Base-by-base conservation (phyloP, 139 green algal genomes). In the Desmodesmus armatus region DNA sequence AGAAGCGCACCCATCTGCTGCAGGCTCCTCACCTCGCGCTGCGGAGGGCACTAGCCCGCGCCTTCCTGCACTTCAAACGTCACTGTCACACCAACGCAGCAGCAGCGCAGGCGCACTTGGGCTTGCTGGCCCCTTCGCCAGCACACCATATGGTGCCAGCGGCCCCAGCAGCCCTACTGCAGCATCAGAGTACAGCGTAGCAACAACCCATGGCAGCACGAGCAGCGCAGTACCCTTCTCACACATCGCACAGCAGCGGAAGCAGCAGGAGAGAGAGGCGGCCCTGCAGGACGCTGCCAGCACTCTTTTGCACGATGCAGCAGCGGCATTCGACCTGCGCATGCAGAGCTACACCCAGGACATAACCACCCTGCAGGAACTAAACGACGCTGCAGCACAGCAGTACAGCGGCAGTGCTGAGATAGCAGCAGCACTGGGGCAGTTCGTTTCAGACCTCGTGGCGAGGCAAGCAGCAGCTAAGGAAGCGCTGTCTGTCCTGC, bases 181-280 rank as follows among this genome's bases (percentile, higher is more conserved):
- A 1, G 49, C 40, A 1, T 86, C 80, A 35, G 80, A 80, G 35
- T 37, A 62, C 80, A 86, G 80, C 39, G 31, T 29, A 1, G 49
- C 67, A 29, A 72, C 80, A 63, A 53, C 69, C 3, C 23, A 44
- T 4, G 63, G 67, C 41, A 80, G 80, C 49, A 31, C 62, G 31
- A 60, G 63, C 79, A 75, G 79, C 79, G 37, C 79, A 2, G 37
- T 80, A 0, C 80, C 80, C 1, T 86, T 86, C 35, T 71, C 80
- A 15, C 49, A 47, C 25, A 71, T 86, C 2, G 69, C 80, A 5
- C 53, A 70, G 27, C 80, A 86, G 53, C 80, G 80, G 29, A 58
- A 35, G 35, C 25, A 40, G 63, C 62, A 66, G 19, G 0, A 3
- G 33, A 31, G 70, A 40, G 80, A 70, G 49, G 69, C 47, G 33